Evolutionary conservation across 1,284 basidiomycete species (phyloP).

Genomic region (Moniliophthora roreri): DNA sequence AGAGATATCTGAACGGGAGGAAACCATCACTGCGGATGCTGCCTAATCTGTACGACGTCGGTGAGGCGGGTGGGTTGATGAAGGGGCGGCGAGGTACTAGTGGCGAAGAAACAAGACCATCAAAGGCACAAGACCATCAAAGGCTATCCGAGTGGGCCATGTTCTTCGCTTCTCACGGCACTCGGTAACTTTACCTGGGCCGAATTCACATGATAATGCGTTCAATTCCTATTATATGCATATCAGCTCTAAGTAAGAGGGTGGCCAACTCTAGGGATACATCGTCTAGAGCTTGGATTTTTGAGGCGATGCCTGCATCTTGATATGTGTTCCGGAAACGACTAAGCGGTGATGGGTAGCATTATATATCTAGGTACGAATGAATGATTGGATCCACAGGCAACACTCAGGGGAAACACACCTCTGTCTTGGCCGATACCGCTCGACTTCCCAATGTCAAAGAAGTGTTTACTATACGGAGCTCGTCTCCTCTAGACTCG

Average conservation of each 20-base stretch:
- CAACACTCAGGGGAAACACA: background rate
- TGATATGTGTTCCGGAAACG: conserved; percentile 1
- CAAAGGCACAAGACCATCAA: no score
- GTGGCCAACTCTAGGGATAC: background rate
- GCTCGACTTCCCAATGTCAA: conserved; percentile 10
- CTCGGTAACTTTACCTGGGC: no score
- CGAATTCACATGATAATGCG: no score
- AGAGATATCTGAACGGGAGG: background rate
- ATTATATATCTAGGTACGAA: background rate
- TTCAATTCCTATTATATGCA: no score
- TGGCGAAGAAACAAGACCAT: no score
- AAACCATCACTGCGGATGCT: background rate
- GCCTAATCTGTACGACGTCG: no score
- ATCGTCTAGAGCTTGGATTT: background rate
- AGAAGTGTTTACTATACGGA: conserved; percentile 11
- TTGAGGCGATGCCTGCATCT: background rate
- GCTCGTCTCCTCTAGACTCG: conserved; percentile 9
- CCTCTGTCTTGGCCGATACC: conserved; percentile 8
- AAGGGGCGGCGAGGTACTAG: no score
- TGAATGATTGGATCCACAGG: background rate
- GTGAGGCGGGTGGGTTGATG: no score
- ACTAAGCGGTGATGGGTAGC: background rate
- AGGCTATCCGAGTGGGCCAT: no score
- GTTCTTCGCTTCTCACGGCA: no score
- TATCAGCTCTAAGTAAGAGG: background rate